Evolutionary conservation across 345 rosid species (phyloP).

Genomic region (Raphanus raphanistrum): DNA sequence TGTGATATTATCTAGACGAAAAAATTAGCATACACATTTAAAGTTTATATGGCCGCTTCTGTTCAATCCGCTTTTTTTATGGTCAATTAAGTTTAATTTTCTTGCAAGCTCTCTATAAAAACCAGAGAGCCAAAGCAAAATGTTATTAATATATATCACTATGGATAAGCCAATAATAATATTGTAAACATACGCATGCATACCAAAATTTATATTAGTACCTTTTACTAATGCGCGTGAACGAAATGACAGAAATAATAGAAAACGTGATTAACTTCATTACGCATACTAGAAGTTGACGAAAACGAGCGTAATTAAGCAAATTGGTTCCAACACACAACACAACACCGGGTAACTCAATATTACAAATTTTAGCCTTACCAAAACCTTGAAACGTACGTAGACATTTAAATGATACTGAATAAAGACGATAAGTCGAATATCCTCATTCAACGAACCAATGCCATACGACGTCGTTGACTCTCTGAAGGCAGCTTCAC

Average conservation of each 20-base stretch:
- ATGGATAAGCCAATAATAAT: not conserved
- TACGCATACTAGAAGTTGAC: constrained; percentile 9
- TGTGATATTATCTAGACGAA: not conserved
- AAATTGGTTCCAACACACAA: constrained; percentile 14
- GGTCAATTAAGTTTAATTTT: not conserved
- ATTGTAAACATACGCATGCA: not conserved
- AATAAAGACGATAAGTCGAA: constrained; percentile 1
- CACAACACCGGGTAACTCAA: constrained; percentile 9
- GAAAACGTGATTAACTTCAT: not conserved
- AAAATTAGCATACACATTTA: not conserved
- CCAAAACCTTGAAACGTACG: constrained; percentile 20
- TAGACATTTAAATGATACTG: constrained; percentile 24
- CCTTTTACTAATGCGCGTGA: not conserved
- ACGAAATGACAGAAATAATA: not conserved
- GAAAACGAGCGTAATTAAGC: constrained; percentile 11
- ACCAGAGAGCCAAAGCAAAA: not conserved
- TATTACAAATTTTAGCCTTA: constrained; percentile 9
- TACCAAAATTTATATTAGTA: not conserved
- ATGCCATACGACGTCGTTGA: constrained; percentile 39
- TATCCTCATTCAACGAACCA: constrained; percentile 25
- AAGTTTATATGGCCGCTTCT: not conserved
- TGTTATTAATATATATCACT: not conserved
- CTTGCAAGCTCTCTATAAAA: not conserved
- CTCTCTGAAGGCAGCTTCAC: constrained; percentile 37
- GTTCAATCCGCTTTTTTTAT: not conserved